phyloP scores from a whole-genome alignment of 192 early-diverging fungal species.

The Umbelopsis sp. region DNA sequence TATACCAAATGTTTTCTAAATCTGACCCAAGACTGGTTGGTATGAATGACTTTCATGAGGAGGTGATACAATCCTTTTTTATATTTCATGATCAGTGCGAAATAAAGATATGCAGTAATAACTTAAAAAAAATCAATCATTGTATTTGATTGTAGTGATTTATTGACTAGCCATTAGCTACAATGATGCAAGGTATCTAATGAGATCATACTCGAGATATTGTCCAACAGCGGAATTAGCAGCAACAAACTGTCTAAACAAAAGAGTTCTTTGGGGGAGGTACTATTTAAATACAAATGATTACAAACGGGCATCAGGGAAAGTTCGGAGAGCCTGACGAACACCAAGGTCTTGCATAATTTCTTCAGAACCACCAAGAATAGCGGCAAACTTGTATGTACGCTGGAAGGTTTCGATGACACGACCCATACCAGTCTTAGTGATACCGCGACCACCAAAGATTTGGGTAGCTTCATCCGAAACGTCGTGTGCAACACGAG shows the following conservation, averaged over 20 bases:
- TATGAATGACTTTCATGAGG: not conserved
- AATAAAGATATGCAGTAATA: no score
- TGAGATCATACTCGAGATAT: not conserved
- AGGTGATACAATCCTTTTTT: not conserved
- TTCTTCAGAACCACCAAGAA: slow-evolving; percentile 51
- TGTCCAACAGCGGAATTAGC: not conserved
- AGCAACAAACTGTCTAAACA: not conserved
- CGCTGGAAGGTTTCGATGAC: slow-evolving; percentile 64
- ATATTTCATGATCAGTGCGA: no score
- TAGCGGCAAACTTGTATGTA: slow-evolving; percentile 60
- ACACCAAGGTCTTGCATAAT: slow-evolving; percentile 58
- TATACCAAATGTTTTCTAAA: not conserved
- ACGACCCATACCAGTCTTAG: slow-evolving; percentile 72
- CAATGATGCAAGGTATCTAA: not conserved
- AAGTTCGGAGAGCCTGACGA: slow-evolving; percentile 30
- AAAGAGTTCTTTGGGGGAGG: not conserved
- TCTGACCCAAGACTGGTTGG: not conserved
- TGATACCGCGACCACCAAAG: slow-evolving; percentile 74
- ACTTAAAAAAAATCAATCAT: no score
- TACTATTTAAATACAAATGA: not conserved
- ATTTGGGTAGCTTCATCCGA: slow-evolving; percentile 71
- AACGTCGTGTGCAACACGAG: slow-evolving; percentile 59
- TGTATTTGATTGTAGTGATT: not conserved
- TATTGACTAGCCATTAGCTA: not conserved
- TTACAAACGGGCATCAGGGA: slow-evolving; percentile 23